Evolutionary conservation across 2,329 filamentous ascomycete species (phyloP).

Genomic region (Curvularia eragrostidis): DNA sequence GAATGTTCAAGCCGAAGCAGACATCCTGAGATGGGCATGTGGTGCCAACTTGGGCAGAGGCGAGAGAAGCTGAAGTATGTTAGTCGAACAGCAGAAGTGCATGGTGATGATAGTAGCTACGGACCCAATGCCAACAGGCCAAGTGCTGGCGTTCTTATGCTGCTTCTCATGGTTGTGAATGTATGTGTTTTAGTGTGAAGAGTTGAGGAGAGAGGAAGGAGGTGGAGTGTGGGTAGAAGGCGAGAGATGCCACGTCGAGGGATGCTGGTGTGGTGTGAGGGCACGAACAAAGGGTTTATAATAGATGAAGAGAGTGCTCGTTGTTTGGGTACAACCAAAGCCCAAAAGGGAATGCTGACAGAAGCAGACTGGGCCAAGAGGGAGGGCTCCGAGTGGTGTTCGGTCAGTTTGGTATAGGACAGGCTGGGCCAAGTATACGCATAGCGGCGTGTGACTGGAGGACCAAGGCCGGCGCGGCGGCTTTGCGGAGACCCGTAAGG

Average conservation of each 20-base stretch:
- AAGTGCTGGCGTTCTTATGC: conserved; percentile 14
- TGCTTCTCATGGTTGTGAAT: not conserved
- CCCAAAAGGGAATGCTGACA: conserved; percentile 12
- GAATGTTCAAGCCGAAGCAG: conserved; percentile 63
- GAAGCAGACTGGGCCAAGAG: conserved; percentile 5
- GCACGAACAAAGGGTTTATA: conserved; percentile 22
- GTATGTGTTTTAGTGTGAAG: conserved; percentile 1
- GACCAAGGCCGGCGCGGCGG: conserved; percentile 28
- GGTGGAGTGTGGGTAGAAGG: not conserved
- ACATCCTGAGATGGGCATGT: conserved; percentile 42
- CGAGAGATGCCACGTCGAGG: not conserved
- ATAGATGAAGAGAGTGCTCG: not conserved
- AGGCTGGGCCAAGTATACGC: not conserved
- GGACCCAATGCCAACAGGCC: conserved; percentile 39
- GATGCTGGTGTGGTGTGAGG: conserved; percentile 9
- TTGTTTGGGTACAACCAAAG: conserved; percentile 3
- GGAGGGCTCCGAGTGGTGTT: conserved; percentile 1
- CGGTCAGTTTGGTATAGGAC: conserved; percentile 3
- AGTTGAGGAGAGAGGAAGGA: conserved; percentile 9
- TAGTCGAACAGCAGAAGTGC: conserved; percentile 11
- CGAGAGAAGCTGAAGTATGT: conserved; percentile 32
- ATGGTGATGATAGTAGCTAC: conserved; percentile 9
- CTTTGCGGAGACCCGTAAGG: conserved; percentile 38
- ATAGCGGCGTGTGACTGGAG: conserved; percentile 8
- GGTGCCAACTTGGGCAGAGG: conserved; percentile 42